Evolutionary conservation across 495 filamentous ascomycete genomes (phyloP).

Genomic region (Penicillium nucicola): DNA sequence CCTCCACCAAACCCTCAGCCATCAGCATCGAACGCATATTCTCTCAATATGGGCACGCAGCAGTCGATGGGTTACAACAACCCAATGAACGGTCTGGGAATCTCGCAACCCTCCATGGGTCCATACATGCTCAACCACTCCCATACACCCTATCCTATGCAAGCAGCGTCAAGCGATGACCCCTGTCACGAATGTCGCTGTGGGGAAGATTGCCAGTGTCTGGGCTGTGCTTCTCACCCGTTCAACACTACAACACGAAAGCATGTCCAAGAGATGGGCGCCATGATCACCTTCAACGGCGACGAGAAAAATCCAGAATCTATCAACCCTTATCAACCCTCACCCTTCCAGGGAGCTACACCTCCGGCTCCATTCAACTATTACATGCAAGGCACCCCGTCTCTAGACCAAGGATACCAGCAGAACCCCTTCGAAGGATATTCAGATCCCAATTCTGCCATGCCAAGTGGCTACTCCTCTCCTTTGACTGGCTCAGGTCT

Average conservation of each 20-base stretch:
- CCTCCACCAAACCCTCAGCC: not conserved
- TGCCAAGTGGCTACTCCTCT: slow-evolving; percentile 28
- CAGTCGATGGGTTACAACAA: slow-evolving; percentile 10
- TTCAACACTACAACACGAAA: slow-evolving; percentile 69
- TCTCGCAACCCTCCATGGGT: slow-evolving; percentile 14
- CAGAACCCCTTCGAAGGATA: slow-evolving; percentile 17
- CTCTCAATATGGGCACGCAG: slow-evolving; percentile 1
- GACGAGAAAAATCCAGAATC: slow-evolving; percentile 22
- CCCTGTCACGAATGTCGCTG: slow-evolving; percentile 56
- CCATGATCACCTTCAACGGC: slow-evolving; percentile 38
- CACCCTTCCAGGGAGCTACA: slow-evolving; percentile 5
- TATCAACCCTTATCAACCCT: slow-evolving; percentile 14
- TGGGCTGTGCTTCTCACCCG: slow-evolving; percentile 67
- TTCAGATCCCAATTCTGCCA: slow-evolving; percentile 11
- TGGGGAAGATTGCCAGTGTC: slow-evolving; percentile 64
- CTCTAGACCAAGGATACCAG: slow-evolving; percentile 11
- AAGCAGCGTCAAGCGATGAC: slow-evolving; percentile 11
- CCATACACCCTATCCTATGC: slow-evolving; percentile 5
- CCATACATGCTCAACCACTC: slow-evolving; percentile 8
- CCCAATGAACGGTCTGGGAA: slow-evolving; percentile 14
- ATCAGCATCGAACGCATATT: not conserved
- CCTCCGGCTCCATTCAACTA: slow-evolving; percentile 5
- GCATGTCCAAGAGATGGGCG: slow-evolving; percentile 55
- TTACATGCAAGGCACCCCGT: slow-evolving; percentile 14
- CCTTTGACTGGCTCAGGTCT: slow-evolving; percentile 22